Evolutionary conservation across 305 asterid species (phyloP).

Genomic region (Andrographis paniculata): DNA sequence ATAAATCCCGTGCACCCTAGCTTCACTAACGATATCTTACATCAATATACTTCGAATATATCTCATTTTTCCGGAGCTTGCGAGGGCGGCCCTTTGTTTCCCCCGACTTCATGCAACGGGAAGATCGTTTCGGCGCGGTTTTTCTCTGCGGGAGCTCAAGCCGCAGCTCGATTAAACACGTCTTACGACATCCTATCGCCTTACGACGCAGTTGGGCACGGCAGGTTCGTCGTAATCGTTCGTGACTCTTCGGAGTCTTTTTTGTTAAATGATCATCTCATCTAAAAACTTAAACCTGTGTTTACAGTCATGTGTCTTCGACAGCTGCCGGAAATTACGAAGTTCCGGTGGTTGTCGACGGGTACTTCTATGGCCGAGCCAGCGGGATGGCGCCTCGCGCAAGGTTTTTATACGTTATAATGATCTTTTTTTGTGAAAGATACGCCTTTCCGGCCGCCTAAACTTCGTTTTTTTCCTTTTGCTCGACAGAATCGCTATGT

Average conservation of each 20-base stretch:
- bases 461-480: background rate
- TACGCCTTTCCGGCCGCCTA: too few relatives aligned
- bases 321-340: constrained; percentile 87
- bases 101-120: constrained; percentile 59
- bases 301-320: constrained; percentile 84
- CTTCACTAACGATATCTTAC: constrained; percentile 51
- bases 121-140: constrained; percentile 83
- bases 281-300: background rate
- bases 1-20: constrained; percentile 72
- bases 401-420: constrained; percentile 29
- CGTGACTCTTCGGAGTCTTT: too few relatives aligned
- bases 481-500: constrained; percentile 65
- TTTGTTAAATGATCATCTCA: background rate
- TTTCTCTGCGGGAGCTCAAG: constrained; percentile 62
- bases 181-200: constrained; percentile 59
- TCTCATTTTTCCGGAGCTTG: constrained; percentile 63
- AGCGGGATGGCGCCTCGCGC: constrained; percentile 98
- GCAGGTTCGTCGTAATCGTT: constrained; percentile 43
- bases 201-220: constrained; percentile 83
- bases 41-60: constrained; percentile 29
- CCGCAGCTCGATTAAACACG: constrained; percentile 44
- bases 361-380: constrained; percentile 80
- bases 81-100: constrained; percentile 66
- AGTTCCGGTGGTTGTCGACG: constrained; percentile 81
- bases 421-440: too few relatives aligned